Evolutionary conservation across 225 moss, liverwort and hornwort genomes (phyloP).

Genomic region (Marchantia polymorpha): DNA sequence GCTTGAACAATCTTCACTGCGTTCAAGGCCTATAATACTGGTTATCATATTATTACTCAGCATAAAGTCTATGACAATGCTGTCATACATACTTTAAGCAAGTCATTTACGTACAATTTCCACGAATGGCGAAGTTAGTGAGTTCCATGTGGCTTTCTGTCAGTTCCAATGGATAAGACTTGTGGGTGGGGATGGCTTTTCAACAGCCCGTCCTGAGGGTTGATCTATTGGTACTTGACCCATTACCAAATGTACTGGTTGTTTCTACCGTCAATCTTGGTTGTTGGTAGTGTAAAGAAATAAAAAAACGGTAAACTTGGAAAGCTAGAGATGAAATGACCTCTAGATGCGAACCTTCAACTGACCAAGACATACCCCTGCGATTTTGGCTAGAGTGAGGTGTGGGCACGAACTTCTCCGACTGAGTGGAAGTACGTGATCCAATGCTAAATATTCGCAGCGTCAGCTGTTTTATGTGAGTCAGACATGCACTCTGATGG

Average conservation of each 20-base stretch:
- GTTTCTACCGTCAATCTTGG: background rate
- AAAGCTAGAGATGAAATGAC: background rate
- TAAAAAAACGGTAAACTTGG: background rate
- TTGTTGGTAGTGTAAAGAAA: background rate
- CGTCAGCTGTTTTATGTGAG: background rate
- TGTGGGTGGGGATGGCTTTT: background rate
- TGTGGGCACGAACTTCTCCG: background rate
- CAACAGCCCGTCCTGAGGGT: background rate
- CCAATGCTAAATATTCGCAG: background rate
- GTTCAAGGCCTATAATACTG: background rate
- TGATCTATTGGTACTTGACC: background rate
- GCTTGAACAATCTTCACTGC: background rate
- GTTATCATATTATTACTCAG: background rate
- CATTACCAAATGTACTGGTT: background rate
- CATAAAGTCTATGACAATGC: background rate
- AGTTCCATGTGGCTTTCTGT: background rate
- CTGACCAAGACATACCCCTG: too few relatives aligned
- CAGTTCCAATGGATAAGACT: background rate
- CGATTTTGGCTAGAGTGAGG: too few relatives aligned
- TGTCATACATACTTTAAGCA: background rate
- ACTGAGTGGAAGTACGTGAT: background rate
- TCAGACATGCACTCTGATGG: background rate
- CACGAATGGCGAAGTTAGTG: background rate
- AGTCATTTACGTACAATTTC: background rate
- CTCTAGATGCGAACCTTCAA: too few relatives aligned